Percentiles rank a stretch among this genome's conserved stretches.
These are phyloP conservation scores for Fusarium staphyleae DNA, from an alignment of 2,329 filamentous ascomycete genomes.

Conservation along the genomic window DNA sequence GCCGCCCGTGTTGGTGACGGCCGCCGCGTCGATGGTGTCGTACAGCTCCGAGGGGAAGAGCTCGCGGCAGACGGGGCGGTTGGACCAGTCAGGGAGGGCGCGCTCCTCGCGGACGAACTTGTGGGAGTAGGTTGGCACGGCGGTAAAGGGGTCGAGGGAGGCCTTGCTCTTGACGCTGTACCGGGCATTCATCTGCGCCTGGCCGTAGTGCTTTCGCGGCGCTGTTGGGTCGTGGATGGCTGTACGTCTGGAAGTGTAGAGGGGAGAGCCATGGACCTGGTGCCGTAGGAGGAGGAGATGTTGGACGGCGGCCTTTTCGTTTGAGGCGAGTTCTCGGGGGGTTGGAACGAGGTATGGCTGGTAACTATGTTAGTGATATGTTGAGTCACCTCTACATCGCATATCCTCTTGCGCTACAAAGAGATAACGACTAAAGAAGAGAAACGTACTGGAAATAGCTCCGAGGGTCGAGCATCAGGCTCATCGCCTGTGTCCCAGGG, in stretches of 20 bases:
- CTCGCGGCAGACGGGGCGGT: slow-evolving; percentile 58
- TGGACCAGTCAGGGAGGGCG: slow-evolving; percentile 61
- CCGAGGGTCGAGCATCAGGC: slow-evolving; percentile 63
- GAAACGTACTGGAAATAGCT: slow-evolving; percentile 62
- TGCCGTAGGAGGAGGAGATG: slow-evolving; percentile 63
- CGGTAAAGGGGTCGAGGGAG: slow-evolving; percentile 64
- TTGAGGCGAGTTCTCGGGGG: slow-evolving; percentile 51
- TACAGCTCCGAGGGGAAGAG: slow-evolving; percentile 65
- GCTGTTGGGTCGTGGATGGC: slow-evolving; percentile 50
- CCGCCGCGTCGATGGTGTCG: slow-evolving; percentile 58
- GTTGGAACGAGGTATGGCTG: slow-evolving; percentile 60
- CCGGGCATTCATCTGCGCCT: slow-evolving; percentile 64
- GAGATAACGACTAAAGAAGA: not conserved
- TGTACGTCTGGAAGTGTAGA: slow-evolving; percentile 64
- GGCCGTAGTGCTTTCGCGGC: slow-evolving; percentile 58
- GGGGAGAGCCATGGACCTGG: slow-evolving; percentile 60
- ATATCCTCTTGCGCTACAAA: not conserved
- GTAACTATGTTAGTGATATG: slow-evolving; percentile 14
- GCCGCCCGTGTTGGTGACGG: slow-evolving; percentile 37
- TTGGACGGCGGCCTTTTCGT: slow-evolving; percentile 57
- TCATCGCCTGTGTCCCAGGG: slow-evolving; percentile 63
- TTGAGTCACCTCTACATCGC: not conserved
- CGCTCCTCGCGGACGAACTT: slow-evolving; percentile 60
- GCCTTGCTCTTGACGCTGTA: slow-evolving; percentile 63
- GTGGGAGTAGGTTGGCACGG: slow-evolving; percentile 65